Percentiles rank a stretch among this genome's conserved stretches.
phyloP scores from a whole-genome alignment of 805 yeast genomes.

The Wickerhamomyces bovis region DNA sequence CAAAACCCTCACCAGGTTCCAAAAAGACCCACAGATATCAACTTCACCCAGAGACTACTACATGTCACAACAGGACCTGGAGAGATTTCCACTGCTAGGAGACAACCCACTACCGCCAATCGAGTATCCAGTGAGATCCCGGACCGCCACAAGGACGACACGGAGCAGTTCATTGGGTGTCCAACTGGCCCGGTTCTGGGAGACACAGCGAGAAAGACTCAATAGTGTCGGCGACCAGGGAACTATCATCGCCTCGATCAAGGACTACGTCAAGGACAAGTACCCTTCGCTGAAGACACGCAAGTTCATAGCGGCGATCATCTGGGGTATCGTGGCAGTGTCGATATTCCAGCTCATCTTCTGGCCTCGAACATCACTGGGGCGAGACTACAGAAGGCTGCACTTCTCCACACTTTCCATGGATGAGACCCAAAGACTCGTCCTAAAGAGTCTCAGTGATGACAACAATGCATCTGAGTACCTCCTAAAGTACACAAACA shows the following conservation, averaged over 20 bases:
- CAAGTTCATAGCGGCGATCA: slow-evolving; percentile 17
- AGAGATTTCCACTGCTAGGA: neutral
- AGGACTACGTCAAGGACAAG: slow-evolving; percentile 14
- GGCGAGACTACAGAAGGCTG: slow-evolving; percentile 72
- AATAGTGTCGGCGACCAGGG: neutral
- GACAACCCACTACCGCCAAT: neutral
- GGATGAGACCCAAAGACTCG: slow-evolving; percentile 63
- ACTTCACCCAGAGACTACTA: too few species aligned
- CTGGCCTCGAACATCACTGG: slow-evolving; percentile 77
- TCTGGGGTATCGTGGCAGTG: slow-evolving; percentile 22
- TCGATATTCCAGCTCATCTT: slow-evolving; percentile 56
- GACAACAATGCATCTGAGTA: slow-evolving; percentile 29
- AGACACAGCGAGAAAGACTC: neutral
- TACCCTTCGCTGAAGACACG: slow-evolving; percentile 18
- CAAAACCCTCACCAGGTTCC: neutral
- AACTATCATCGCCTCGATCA: slow-evolving; percentile 12
- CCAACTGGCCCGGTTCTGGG: neutral
- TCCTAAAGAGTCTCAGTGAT: slow-evolving; percentile 34
- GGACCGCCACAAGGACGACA: neutral
- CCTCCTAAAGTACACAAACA: slow-evolving; percentile 18
- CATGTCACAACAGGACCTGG: neutral
- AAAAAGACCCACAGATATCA: too few species aligned
- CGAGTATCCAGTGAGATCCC: neutral
- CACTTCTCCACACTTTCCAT: slow-evolving; percentile 61
- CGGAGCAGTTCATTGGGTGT: slow-evolving; percentile 1